Evolutionary conservation across 768 basidiomycete genomes (phyloP).

Genomic region (Phlegmacium glaucopus): DNA sequence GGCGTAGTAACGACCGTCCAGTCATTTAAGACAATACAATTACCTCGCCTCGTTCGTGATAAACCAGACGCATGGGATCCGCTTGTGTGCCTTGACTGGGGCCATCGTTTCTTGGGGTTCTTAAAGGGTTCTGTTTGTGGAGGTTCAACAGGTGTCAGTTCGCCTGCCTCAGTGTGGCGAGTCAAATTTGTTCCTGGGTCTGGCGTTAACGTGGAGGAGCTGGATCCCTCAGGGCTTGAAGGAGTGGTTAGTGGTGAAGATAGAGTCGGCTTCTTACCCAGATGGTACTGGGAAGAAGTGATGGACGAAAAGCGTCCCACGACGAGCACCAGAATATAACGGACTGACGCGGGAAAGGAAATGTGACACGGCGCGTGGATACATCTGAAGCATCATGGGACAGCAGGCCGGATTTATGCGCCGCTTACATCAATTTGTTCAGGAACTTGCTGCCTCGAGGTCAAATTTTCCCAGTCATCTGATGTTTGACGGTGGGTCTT

Average conservation of each 20-base stretch:
- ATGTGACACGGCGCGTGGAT: conserved; percentile 17
- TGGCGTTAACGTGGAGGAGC: conserved; percentile 48
- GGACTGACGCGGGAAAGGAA: conserved; percentile 16
- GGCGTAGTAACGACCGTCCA: conserved; percentile 66
- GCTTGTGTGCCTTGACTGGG: conserved; percentile 69
- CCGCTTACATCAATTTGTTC: conserved; percentile 10
- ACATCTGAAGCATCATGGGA: conserved; percentile 18
- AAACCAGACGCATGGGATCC: conserved; percentile 80
- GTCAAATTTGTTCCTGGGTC: conserved; percentile 56
- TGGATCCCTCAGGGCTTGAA: conserved; percentile 46
- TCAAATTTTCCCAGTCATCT: conserved; percentile 30
- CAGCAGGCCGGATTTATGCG: conserved; percentile 20
- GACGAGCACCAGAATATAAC: not conserved
- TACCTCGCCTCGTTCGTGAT: conserved; percentile 75
- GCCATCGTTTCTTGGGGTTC: conserved; percentile 55
- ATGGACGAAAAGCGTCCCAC: conserved; percentile 5
- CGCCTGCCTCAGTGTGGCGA: conserved; percentile 56
- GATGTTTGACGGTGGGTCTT: too few relatives aligned
- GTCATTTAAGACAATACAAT: conserved; percentile 71
- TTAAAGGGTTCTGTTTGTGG: conserved; percentile 36
- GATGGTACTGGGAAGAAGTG: conserved; percentile 60
- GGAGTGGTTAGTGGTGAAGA: conserved; percentile 69
- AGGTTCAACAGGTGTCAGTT: conserved; percentile 15
- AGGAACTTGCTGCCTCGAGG: conserved; percentile 22
- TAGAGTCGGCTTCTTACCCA: conserved; percentile 75